These are phyloP conservation scores for Pisolithus sp. DNA, from an alignment of 768 basidiomycete species.

Conservation along the genomic window DNA sequence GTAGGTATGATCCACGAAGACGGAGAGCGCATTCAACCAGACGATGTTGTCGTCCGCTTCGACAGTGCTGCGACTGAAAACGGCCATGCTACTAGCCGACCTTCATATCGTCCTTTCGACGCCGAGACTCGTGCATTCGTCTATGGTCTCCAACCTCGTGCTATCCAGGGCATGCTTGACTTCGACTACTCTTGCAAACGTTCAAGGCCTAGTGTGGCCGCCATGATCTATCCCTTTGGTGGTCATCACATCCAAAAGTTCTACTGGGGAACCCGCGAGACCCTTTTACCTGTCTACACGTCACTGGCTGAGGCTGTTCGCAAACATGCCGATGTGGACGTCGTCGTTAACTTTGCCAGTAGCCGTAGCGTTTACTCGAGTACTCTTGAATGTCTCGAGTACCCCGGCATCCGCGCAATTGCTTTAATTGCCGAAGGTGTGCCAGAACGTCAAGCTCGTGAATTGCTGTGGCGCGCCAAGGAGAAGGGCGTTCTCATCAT, in stretches of 20 bases:
- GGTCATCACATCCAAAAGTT: constrained; percentile 99
- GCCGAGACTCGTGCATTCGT: constrained; percentile 93
- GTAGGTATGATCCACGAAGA: constrained; percentile 72
- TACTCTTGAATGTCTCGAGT: constrained; percentile 83
- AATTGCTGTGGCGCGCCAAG: constrained; percentile 86
- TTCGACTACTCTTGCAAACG: constrained; percentile 99
- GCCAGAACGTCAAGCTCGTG: constrained; percentile 93
- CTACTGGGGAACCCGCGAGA: constrained; percentile 99
- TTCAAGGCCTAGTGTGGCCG: constrained; percentile 84
- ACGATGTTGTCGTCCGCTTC: constrained; percentile 90
- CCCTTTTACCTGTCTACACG: constrained; percentile 95
- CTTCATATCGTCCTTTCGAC: constrained; percentile 89
- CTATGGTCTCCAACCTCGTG: constrained; percentile 97
- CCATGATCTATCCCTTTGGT: constrained; percentile 99
- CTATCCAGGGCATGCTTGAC: constrained; percentile 98
- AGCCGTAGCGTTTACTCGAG: constrained; percentile 91
- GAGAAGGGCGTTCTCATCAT: constrained; percentile 86
- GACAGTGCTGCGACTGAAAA: constrained; percentile 33
- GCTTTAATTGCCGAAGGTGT: constrained; percentile 99
- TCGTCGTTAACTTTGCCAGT: constrained; percentile 96
- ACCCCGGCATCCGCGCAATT: constrained; percentile 41
- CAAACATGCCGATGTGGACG: constrained; percentile 96
- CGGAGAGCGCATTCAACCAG: constrained; percentile 74
- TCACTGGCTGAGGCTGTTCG: constrained; percentile 81
- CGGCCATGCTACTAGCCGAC: constrained; percentile 43